Percentiles rank a stretch among this genome's conserved stretches.
Evolutionary conservation across 2,329 filamentous ascomycete species (phyloP).

Genomic region (Aspergillus uvarum): DNA sequence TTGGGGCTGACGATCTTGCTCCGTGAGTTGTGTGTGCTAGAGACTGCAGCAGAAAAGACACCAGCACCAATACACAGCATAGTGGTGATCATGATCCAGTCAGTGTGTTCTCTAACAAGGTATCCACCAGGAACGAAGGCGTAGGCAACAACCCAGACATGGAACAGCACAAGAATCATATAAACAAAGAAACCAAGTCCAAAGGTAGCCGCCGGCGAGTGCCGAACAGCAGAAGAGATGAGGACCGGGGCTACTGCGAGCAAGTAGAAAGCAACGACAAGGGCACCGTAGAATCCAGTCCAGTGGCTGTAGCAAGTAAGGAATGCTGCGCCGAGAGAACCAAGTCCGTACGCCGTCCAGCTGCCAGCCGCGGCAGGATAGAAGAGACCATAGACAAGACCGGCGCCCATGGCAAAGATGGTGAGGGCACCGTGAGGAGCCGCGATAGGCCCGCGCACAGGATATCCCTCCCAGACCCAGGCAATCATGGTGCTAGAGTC

Average conservation of each 20-base stretch:
- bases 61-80: constrained; percentile 84
- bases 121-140: constrained; percentile 95
- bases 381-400: constrained; percentile 73
- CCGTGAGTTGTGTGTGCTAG: constrained; percentile 52
- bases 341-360: constrained; percentile 77
- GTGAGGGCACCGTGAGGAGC: constrained; percentile 89
- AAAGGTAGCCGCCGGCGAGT: constrained; percentile 76
- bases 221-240: constrained; percentile 72
- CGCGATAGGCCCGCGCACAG: constrained; percentile 80
- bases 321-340: constrained; percentile 74
- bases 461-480: constrained; percentile 97
- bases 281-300: constrained; percentile 83
- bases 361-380: constrained; percentile 68
- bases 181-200: constrained; percentile 87
- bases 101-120: constrained; percentile 87
- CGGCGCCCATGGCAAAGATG: constrained; percentile 80
- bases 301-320: constrained; percentile 78
- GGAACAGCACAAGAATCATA: constrained; percentile 93
- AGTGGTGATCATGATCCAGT: constrained; percentile 87
- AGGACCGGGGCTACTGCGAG: constrained; percentile 76
- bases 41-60: constrained; percentile 65
- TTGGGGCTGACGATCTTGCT: constrained; percentile 40
- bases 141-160: constrained; percentile 97
- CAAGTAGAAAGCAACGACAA: constrained; percentile 73
- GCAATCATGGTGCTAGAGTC: constrained; percentile 98